Conservation (phyloP, 2,329 filamentous ascomycete species). For the Sclerotinia spermophila region DNA sequence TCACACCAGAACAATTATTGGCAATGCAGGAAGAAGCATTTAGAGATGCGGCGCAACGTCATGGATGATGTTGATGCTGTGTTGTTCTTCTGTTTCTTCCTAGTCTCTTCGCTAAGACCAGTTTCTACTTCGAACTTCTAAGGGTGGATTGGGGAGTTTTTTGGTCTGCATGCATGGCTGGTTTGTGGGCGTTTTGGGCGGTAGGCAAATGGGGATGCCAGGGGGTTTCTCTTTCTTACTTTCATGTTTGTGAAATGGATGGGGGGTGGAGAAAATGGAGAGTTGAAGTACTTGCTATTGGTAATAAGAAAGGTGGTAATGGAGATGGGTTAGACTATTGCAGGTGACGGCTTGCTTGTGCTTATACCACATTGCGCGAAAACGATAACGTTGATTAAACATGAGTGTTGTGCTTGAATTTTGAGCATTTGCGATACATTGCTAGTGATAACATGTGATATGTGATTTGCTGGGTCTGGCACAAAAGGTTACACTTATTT, state of each 20-base stretch:
- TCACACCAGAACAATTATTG: conserved; percentile 86
- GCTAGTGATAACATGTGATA: neutral
- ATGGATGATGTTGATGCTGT: conserved; percentile 26
- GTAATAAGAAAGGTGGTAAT: neutral
- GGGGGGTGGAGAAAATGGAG: neutral
- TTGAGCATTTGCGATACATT: neutral
- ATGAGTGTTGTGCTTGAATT: neutral
- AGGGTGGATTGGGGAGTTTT: conserved; percentile 8
- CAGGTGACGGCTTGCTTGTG: neutral
- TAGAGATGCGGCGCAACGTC: conserved; percentile 56
- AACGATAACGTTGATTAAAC: neutral
- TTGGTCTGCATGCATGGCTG: conserved; percentile 16
- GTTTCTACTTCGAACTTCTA: neutral
- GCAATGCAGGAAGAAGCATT: conserved; percentile 90
- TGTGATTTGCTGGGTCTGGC: neutral
- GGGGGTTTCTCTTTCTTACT: neutral
- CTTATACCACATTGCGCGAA: neutral
- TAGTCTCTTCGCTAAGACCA: conserved; percentile 1
- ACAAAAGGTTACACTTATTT: neutral
- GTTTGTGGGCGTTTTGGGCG: conserved; percentile 3
- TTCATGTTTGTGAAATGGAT: conserved; percentile 1
- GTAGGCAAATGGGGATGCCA: neutral
- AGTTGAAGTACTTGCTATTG: neutral
- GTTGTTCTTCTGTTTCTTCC: neutral
- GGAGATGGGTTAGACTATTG: neutral